Evolutionary conservation across 2,329 filamentous ascomycete genomes (phyloP).

Genomic region (Paramyrothecium sp.): DNA sequence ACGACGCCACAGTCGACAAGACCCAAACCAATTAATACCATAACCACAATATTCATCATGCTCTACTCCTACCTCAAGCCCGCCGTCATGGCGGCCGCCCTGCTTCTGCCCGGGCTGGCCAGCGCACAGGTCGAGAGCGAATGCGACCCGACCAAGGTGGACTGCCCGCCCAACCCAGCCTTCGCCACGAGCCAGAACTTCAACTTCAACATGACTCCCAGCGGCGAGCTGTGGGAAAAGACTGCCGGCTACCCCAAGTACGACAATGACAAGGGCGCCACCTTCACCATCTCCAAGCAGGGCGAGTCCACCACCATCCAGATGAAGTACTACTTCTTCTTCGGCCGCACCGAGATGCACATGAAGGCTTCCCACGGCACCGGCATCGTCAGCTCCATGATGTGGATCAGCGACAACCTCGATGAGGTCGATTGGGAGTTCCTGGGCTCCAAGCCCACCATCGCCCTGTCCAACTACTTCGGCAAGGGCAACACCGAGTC

Average conservation of each 20-base stretch:
- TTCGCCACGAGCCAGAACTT: constrained; percentile 63
- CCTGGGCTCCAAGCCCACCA: constrained; percentile 63
- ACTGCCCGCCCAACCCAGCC: constrained; percentile 70
- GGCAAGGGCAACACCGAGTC: constrained; percentile 68
- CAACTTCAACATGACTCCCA: constrained; percentile 63
- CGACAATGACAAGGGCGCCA: constrained; percentile 59
- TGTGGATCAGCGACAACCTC: constrained; percentile 78
- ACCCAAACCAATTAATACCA: neutral
- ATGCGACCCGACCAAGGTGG: constrained; percentile 74
- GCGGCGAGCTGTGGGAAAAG: constrained; percentile 63
- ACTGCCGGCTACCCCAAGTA: constrained; percentile 66
- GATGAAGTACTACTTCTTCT: constrained; percentile 83
- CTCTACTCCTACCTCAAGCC: constrained; percentile 24
- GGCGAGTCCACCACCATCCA: constrained; percentile 78
- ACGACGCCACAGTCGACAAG: neutral
- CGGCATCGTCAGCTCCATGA: constrained; percentile 80
- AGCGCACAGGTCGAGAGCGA: constrained; percentile 72
- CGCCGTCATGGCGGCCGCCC: constrained; percentile 23
- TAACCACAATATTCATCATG: constrained; percentile 12
- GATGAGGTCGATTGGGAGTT: constrained; percentile 91
- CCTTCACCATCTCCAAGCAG: constrained; percentile 68
- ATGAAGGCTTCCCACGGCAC: constrained; percentile 73
- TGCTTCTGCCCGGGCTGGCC: constrained; percentile 39
- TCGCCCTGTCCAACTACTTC: constrained; percentile 74
- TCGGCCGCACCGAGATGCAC: constrained; percentile 73